Base-by-base conservation (phyloP, 2,329 filamentous ascomycete species). In the Fusarium sp. region DNA sequence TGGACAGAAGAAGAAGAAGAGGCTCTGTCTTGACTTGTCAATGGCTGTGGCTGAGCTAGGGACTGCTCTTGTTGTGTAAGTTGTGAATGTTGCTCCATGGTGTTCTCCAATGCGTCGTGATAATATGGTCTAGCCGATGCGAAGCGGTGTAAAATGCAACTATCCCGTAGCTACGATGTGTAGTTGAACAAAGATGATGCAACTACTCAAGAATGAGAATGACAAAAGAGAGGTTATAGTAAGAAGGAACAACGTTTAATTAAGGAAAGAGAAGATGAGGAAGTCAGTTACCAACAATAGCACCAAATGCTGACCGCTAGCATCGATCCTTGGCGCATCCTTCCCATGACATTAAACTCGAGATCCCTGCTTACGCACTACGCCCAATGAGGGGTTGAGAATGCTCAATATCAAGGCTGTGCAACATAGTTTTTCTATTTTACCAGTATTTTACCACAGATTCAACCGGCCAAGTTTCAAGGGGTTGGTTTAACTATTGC, bases 331-430 rank as follows among this genome's bases (percentile, higher is more conserved):
- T 31, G 58, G 46, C 31, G 31, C 40, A 62, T 62, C 60, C 58
- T 63, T 38, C 38, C 20, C 38, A 36, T 13, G 36, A 31, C 22
- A 14, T 46, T 48, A 52, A 24, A 52, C 33, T 10, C 40, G 40
- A 60, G 31, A 62, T 31, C 57, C 60, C 42, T 49, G 57, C n/a
- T 43, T 22, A 36, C 18, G 7, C 38, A 20, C 60, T 55, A 48
- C 58, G 11, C 48, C 58, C 6, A 46, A 63, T 62, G 48, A 39
- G 48, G 48, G 38, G 34, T 34, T 31, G 44, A 55, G 60, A 58
- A 63, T 49, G 58, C 43, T 56, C 58, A 63, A 28, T 58, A 39
- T 63, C 49, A 11, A 13, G 28, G 28, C 28, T 31, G 28, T 31
- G 28, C 10, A 31, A 31, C 13, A 10, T 31, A 31, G 28, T 10